Evolutionary conservation across 768 basidiomycete genomes (phyloP).

Genomic region (Obba rivulosa): DNA sequence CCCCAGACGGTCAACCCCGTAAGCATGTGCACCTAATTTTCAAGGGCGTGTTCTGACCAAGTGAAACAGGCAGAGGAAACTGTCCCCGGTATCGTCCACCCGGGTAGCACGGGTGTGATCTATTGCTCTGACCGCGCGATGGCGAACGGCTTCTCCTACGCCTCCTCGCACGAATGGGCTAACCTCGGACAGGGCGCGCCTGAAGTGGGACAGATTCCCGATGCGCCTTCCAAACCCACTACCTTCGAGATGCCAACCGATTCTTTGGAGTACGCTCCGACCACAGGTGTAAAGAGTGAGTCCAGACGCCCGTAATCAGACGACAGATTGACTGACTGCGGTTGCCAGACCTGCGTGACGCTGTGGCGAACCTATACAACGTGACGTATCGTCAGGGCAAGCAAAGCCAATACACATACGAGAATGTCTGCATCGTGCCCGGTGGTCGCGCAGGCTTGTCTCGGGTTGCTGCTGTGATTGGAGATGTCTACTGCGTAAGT

Average conservation of each 20-base stretch:
- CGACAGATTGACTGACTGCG: not conserved
- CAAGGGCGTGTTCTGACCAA: not conserved
- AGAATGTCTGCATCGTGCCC: conserved; percentile 94
- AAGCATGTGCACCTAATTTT: conserved; percentile 12
- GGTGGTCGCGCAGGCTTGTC: conserved; percentile 89
- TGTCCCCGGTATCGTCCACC: conserved; percentile 82
- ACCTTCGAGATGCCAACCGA: conserved; percentile 64
- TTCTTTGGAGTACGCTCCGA: conserved; percentile 86
- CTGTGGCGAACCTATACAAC: conserved; percentile 90
- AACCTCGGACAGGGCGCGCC: conserved; percentile 92
- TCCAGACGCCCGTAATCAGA: not conserved
- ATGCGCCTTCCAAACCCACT: conserved; percentile 60
- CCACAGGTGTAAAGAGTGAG: conserved; percentile 81
- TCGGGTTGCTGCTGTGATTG: conserved; percentile 86
- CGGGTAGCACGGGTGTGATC: conserved; percentile 59
- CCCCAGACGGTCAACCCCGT: conserved; percentile 74
- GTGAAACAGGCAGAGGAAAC: conserved; percentile 72
- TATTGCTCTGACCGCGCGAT: conserved; percentile 94
- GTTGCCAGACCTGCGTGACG: conserved; percentile 67
- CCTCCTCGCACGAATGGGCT: conserved; percentile 74
- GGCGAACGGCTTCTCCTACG: conserved; percentile 87
- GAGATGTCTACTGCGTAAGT: conserved; percentile 68
- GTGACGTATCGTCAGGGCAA: conserved; percentile 79
- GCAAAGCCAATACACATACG: conserved; percentile 78
- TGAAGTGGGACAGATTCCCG: conserved; percentile 81